phyloP scores from a whole-genome alignment of 2,329 filamentous ascomycete genomes.

The Aspergillus chevalieri region DNA sequence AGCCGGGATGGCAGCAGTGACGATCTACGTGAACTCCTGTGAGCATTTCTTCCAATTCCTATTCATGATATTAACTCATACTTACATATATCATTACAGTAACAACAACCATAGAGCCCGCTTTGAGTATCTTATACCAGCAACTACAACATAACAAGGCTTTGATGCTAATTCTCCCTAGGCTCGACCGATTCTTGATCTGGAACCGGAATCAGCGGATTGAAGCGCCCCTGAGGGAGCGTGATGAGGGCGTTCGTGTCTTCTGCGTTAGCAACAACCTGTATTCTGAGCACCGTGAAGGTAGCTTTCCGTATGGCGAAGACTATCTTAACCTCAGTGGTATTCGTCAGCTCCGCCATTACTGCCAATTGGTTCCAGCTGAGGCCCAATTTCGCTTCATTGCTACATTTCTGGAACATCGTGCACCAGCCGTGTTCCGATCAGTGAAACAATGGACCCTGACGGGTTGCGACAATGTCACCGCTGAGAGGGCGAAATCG shows the following conservation, averaged over 20 bases:
- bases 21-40: conserved; percentile 4
- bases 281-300: conserved; percentile 7
- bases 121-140: background rate
- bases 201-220: background rate
- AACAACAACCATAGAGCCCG: background rate
- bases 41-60: background rate
- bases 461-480: conserved; percentile 7
- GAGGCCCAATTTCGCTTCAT: conserved; percentile 10
- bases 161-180: background rate
- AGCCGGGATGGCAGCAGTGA: background rate
- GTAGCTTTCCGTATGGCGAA: background rate
- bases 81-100: background rate
- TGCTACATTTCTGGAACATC: conserved; percentile 7
- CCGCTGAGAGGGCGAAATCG: conserved; percentile 7
- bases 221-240: background rate
- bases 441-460: conserved; percentile 14
- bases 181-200: conserved; percentile 1
- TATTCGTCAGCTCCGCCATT: conserved; percentile 13
- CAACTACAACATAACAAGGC: background rate
- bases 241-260: background rate
- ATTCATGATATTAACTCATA: background rate
- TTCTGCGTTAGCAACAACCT: conserved; percentile 18
- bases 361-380: conserved; percentile 16
- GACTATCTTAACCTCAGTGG: conserved; percentile 15
- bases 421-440: conserved; percentile 10